Percentiles rank a stretch among this genome's conserved stretches.
Evolutionary conservation across 192 early-diverging fungal genomes (phyloP).

Genomic region (Linnemannia schmuckeri): DNA sequence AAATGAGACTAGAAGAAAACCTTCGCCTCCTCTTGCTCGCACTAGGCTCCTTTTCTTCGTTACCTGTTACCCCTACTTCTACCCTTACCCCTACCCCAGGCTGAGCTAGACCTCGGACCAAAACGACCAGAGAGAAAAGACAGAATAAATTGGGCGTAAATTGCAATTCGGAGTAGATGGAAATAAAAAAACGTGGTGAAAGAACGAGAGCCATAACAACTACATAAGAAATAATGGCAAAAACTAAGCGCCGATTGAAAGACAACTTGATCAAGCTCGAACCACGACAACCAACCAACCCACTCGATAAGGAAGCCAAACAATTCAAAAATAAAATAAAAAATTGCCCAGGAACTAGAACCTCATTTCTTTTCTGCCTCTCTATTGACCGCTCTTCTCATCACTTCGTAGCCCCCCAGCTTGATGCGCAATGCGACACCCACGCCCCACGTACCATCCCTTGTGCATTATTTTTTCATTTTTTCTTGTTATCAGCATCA

Average conservation of each 20-base stretch:
- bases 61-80: neutral
- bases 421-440: neutral
- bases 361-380: neutral
- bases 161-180: conserved; percentile 3
- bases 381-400: neutral
- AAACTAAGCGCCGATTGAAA: neutral
- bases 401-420: neutral
- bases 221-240: neutral
- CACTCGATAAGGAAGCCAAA: neutral
- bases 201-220: neutral
- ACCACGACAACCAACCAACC: neutral
- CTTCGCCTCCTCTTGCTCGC: neutral
- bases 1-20: neutral
- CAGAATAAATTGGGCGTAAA: neutral
- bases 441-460: neutral
- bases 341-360: neutral
- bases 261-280: neutral
- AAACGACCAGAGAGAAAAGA: neutral
- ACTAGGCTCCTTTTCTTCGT: neutral
- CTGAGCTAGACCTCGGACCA: neutral
- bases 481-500: neutral
- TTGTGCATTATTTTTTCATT: neutral
- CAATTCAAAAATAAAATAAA: neutral
- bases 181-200: conserved; percentile 4
- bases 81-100: neutral